Base-by-base conservation (phyloP, 345 rosid genomes). In the Nasturtium officinale region DNA sequence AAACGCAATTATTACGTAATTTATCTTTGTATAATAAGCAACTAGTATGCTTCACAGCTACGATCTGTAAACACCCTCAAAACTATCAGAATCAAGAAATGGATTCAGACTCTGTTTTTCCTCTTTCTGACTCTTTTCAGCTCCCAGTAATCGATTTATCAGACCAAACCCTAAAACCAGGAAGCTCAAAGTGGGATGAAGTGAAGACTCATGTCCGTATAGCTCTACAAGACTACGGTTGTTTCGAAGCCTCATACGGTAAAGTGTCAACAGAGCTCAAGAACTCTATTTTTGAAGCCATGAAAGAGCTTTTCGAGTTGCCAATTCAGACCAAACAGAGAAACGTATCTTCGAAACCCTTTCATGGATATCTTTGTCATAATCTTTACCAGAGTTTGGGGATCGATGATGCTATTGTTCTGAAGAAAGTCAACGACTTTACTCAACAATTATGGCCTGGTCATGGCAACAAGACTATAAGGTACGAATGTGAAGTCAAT, bases 161-260 rank as follows among this genome's bases (percentile, higher is more conserved):
- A 0, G 63, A 60, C 25, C 6, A 40, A 75, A 51, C 57, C 3
- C 47, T 75, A 30, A 67, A 16, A 59, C 78, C 78, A 59, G 69
- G 78, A 75, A 75, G 56, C 63, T 75, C 78, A 32, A 67, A 67
- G 53, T 75, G 78, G 78, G 63, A 51, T 8, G 12, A 67, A 48
- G 63, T 42, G 56, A 75, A 26, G 23, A n/a, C 9, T 67, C 30
- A 67, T 67, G 74, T 76, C n/a, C 65, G 52, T 45, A 70, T 62
- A 76, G 79, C 79, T 62, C 15, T 76, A 61, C 65, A 76, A 76
- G 76, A 76, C 15, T 76, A 54, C 17, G 76, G 79, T 18, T 53
- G 75, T 17, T 76, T 76, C 6, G 69, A 69, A 64, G 79, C 76
- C 23, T 33, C 54, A 6, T 76, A 43, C 55, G 65, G 9, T 13